Evolutionary conservation across 352 stramenopile genomes (phyloP).

Genomic region (Phytophthora boehmeriae): DNA sequence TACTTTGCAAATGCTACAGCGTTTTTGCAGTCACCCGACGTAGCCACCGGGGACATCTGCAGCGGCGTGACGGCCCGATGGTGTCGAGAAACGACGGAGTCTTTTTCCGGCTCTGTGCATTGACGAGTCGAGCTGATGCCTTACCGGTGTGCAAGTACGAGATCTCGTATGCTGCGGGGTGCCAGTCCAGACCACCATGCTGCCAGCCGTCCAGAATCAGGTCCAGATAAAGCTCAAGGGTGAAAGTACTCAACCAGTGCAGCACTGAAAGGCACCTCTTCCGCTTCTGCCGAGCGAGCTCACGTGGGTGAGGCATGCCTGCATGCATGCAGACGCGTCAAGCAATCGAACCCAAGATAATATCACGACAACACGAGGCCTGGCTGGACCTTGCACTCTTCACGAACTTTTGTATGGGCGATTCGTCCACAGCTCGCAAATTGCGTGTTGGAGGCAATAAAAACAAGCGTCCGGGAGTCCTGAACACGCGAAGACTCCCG

Average conservation of each 20-base stretch:
- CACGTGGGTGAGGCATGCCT: not conserved
- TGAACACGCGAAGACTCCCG: not conserved
- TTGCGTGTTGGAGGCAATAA: not conserved
- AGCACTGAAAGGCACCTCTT: too few relatives aligned
- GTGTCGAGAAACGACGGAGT: not conserved
- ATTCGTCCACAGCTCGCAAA: not conserved
- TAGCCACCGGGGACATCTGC: not conserved
- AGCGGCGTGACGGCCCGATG: not conserved
- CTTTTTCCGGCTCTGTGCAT: conserved; percentile 2
- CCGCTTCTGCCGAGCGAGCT: too few relatives aligned
- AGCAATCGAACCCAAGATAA: not conserved
- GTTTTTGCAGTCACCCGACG: not conserved
- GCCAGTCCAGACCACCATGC: too few relatives aligned
- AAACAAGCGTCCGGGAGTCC: not conserved
- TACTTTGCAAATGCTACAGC: too few relatives aligned
- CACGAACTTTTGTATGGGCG: not conserved
- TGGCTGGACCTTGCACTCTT: not conserved
- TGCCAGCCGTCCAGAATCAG: too few relatives aligned
- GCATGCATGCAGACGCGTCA: not conserved
- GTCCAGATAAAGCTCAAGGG: too few relatives aligned
- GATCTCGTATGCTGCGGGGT: too few relatives aligned
- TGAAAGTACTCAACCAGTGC: too few relatives aligned
- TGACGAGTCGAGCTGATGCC: not conserved
- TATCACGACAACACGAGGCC: not conserved
- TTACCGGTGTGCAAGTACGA: not conserved